Evolutionary conservation across 305 asterid species (phyloP), one percentile per base, ranked within the genome.

Genomic region (Solanum hybrid): DNA sequence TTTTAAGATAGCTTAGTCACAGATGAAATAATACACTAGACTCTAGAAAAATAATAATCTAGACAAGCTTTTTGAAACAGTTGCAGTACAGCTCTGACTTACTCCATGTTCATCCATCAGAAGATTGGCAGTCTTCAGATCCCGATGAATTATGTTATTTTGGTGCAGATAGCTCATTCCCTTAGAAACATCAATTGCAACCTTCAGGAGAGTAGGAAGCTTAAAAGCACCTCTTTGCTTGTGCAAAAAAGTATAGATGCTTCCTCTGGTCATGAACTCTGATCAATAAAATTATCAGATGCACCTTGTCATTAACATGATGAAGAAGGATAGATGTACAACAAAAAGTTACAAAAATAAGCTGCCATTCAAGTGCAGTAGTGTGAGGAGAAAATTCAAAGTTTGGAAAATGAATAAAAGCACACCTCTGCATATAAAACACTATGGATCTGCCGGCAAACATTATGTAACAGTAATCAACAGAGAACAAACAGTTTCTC

Each of bases 131-230:
- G 95, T 91, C 92, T 93, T 93, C 87, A 93, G 90, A 90, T 93
- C 95, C 75, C 95, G 90, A 81, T 93, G 95, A 78, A 93, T 91
- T 87, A 93, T 92, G 39, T 92, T 92, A 86, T 93, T 93, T 89
- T 93, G 95, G 92, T 93, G 95, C 92, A 93, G 89, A 91, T 93
- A 93, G 88, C 91, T 92, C 95, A 93, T 93, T 77, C 95, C 95
- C 79, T 91, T 93, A 36, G 92, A 91, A 87, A 92, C 91, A 90
- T 93, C 95, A 90, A 92, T 90, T 69, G 94, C 95, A 46, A 93
- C 95, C 90, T 90, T 92, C 81, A 93, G 90, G 57, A 93, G 67
- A 34, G 90, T 87, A 88, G 94, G 89, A 90, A 92, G 94, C 90
- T 92, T 92, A 91, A 90, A 92, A 36, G 34, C 67, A 78, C 94